Conservation (phyloP, 164 flowering plant genomes). For the Vitis labrusca region DNA sequence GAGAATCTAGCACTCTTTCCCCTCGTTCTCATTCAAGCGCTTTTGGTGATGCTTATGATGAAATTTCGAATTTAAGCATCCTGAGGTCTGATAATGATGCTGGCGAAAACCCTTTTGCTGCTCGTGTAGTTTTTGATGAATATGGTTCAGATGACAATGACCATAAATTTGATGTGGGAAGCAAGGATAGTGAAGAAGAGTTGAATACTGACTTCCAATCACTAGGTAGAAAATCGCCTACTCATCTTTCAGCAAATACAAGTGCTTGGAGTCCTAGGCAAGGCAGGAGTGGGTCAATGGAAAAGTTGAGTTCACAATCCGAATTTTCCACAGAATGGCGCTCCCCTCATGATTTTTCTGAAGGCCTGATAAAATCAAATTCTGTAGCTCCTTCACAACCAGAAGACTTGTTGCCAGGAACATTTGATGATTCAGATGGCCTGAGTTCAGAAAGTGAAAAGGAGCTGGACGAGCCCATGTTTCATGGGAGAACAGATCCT, state of each 20-base stretch:
- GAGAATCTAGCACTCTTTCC: constrained; percentile 27
- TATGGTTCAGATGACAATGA: constrained; percentile 53
- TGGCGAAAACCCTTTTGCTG: constrained; percentile 24
- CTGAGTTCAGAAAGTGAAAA: constrained; percentile 56
- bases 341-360: constrained; percentile 25
- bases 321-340: constrained; percentile 13
- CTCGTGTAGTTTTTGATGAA: constrained; percentile 57
- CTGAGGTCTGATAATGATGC: constrained; percentile 14
- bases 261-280: constrained; percentile 26
- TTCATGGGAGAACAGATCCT: constrained; percentile 8
- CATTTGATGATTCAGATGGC: constrained; percentile 65
- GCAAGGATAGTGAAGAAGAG: constrained; percentile 20
- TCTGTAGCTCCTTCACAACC: constrained; percentile 22
- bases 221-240: constrained; percentile 24
- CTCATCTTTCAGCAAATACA: constrained; percentile 13
- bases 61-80: constrained; percentile 9
- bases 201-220: constrained; percentile 22
- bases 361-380: constrained; percentile 16
- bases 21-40: constrained; percentile 30
- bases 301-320: constrained; percentile 15
- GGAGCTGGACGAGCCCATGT: constrained; percentile 24
- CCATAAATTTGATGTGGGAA: constrained; percentile 23
- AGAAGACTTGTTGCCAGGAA: constrained; percentile 31
- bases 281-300: constrained; percentile 11
- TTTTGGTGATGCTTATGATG: constrained; percentile 23